phyloP scores from a whole-genome alignment of 1,139 yeast genomes.

The Blastobotrys elegans region DNA sequence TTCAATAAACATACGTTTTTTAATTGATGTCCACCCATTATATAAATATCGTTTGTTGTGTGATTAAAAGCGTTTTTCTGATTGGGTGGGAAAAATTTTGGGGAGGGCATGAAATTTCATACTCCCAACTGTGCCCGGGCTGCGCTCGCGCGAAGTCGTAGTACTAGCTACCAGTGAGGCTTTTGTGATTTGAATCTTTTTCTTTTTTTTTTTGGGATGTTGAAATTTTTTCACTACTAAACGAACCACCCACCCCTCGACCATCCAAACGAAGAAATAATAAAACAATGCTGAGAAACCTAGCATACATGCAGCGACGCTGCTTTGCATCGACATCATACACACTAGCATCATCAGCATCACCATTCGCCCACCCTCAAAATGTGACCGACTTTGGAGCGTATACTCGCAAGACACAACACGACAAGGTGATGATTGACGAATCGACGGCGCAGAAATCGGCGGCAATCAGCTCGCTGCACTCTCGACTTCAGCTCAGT shows the following conservation, averaged over 20 bases:
- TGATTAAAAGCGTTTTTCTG: constrained; percentile 5
- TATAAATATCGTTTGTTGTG: not conserved
- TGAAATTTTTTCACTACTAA: too few species aligned
- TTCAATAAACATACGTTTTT: constrained; percentile 11
- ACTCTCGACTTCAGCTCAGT: constrained; percentile 54
- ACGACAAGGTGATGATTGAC: constrained; percentile 29
- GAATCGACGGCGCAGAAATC: constrained; percentile 50
- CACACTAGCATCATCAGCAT: not conserved
- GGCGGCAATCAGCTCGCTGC: constrained; percentile 74
- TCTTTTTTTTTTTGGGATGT: too few species aligned
- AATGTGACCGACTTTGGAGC: constrained; percentile 30
- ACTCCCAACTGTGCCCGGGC: too few species aligned
- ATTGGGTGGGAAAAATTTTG: constrained; percentile 10
- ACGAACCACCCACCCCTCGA: too few species aligned
- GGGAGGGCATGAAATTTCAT: too few species aligned
- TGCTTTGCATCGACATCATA: not conserved
- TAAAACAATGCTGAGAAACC: not conserved
- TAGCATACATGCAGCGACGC: not conserved
- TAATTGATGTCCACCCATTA: constrained; percentile 14
- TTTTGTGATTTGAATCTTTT: too few species aligned
- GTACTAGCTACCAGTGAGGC: too few species aligned
- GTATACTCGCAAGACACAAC: constrained; percentile 20
- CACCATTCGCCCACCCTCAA: constrained; percentile 15
- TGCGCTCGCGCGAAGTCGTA: too few species aligned
- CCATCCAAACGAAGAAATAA: too few species aligned